Conservation (phyloP, 768 basidiomycete species). For the Macrolepiota fuliginosa region DNA sequence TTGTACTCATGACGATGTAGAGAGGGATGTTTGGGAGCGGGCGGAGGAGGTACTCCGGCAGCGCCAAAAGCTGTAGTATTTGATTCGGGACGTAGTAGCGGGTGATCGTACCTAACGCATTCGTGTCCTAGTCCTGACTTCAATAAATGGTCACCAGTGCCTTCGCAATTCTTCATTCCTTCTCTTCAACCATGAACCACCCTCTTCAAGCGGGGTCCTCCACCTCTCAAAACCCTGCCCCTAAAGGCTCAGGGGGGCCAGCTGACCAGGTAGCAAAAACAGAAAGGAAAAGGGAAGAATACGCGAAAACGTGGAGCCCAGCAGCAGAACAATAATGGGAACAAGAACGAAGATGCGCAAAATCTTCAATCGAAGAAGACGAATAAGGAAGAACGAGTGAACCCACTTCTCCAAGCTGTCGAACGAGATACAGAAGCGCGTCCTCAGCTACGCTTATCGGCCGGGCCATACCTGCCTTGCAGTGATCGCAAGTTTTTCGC, state of each 20-base stretch:
- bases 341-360: background rate
- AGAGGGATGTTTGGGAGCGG: constrained; percentile 1
- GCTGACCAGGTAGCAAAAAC: background rate
- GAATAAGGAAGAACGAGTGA: background rate
- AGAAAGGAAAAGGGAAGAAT: background rate
- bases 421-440: background rate
- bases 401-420: background rate
- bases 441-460: background rate
- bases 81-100: background rate
- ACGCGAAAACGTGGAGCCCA: background rate
- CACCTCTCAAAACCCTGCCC: background rate
- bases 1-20: background rate
- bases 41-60: background rate
- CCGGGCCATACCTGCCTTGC: background rate
- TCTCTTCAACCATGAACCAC: background rate
- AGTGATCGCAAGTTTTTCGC: background rate
- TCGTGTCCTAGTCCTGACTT: background rate
- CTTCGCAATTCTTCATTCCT: background rate
- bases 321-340: background rate
- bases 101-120: background rate
- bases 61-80: background rate
- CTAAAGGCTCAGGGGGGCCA: background rate
- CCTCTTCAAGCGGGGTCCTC: background rate
- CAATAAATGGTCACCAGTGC: background rate
- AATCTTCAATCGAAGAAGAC: background rate